Conservation (phyloP, 2,329 filamentous ascomycete genomes). For the Botryotinia calthae region DNA sequence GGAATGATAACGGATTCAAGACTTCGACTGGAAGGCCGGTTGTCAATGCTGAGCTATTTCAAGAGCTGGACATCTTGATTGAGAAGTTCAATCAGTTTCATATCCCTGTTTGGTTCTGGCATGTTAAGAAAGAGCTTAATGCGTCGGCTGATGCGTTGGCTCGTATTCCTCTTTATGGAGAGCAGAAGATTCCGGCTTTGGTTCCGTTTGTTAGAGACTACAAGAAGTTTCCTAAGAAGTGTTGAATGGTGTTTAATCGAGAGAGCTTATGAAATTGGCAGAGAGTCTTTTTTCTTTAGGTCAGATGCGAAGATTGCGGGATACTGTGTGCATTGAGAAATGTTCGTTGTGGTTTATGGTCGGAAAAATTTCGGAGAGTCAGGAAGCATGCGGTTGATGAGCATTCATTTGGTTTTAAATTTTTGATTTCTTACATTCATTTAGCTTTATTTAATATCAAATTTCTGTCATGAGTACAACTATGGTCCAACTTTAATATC, state of each 20-base stretch:
- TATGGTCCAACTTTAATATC: background rate
- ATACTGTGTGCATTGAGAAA: too few species aligned
- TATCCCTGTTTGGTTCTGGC: conserved; percentile 23
- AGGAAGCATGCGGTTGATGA: background rate
- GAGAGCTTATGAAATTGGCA: background rate
- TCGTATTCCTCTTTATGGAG: background rate
- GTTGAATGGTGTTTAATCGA: background rate
- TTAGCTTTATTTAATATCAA: too few species aligned
- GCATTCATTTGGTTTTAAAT: too few species aligned
- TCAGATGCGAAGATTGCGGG: background rate
- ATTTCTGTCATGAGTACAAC: too few species aligned
- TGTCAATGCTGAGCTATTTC: conserved; percentile 12
- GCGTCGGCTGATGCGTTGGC: conserved; percentile 19
- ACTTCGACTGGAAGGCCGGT: conserved; percentile 30
- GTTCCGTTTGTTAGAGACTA: background rate
- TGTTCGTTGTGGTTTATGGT: background rate
- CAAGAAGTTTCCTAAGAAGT: background rate
- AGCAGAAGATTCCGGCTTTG: background rate
- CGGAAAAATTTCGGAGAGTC: background rate
- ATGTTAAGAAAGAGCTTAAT: conserved; percentile 16
- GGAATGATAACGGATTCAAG: conserved; percentile 37
- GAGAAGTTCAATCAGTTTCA: conserved; percentile 4
- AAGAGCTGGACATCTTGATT: conserved; percentile 14
- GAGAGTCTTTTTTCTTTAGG: background rate
- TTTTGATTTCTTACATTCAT: background rate